A percentile compares a stretch with the other conserved stretches of the same genome.
These are phyloP conservation scores for Pueraria montana DNA, from an alignment of 306 rosid genomes.

Conservation along the genomic window DNA sequence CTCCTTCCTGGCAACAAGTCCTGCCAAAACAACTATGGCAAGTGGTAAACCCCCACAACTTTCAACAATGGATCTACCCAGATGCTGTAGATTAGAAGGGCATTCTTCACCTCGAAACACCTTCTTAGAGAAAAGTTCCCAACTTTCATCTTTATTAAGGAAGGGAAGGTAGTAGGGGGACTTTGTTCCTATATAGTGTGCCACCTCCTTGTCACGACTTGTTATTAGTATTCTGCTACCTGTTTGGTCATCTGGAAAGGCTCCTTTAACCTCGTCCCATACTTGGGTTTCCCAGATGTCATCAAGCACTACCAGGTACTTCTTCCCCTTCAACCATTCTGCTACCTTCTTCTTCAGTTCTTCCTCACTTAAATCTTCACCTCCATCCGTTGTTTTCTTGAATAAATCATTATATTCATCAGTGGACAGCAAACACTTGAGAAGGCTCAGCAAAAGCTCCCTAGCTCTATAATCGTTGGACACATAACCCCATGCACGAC, in stretches of 20 bases:
- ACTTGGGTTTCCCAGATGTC: background rate
- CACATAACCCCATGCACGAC: constrained; percentile 24
- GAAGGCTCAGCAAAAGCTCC: constrained; percentile 1
- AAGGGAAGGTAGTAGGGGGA: background rate
- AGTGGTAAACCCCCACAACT: constrained; percentile 33
- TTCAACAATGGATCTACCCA: background rate
- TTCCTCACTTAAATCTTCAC: background rate
- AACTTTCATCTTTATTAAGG: constrained; percentile 7
- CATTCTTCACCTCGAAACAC: constrained; percentile 16
- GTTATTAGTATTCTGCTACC: constrained; percentile 46
- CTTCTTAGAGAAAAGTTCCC: constrained; percentile 37
- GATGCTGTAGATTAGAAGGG: background rate
- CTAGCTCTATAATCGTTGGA: background rate
- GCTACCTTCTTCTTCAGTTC: background rate
- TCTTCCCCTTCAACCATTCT: background rate
- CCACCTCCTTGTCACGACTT: background rate
- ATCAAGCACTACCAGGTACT: constrained; percentile 36
- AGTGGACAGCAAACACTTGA: background rate
- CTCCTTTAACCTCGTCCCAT: background rate
- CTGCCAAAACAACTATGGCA: constrained; percentile 2
- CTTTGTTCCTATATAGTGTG: background rate
- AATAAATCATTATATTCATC: background rate
- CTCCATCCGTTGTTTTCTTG: background rate
- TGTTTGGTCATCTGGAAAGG: constrained; percentile 3
- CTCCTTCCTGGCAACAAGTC: background rate